Percentiles rank a stretch among this genome's conserved stretches.
Evolutionary conservation across 495 filamentous ascomycete genomes (phyloP).

Genomic region (Hypomontagnella monticulosa): DNA sequence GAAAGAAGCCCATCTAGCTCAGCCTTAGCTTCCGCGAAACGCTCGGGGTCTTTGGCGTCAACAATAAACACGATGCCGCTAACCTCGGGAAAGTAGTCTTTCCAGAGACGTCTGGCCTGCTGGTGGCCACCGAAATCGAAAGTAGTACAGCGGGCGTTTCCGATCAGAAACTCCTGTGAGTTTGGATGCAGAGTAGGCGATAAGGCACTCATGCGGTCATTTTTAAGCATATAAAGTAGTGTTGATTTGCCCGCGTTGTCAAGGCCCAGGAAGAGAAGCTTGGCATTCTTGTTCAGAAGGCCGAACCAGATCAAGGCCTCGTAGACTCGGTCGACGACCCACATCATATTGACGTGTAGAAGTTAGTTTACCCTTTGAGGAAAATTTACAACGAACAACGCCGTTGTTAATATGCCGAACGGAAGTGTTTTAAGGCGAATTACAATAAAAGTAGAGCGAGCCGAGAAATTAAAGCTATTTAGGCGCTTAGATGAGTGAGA

Average conservation of each 20-base stretch:
- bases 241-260: constrained; percentile 28
- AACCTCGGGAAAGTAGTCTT: constrained; percentile 6
- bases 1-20: constrained; percentile 14
- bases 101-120: constrained; percentile 9
- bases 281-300: constrained; percentile 2
- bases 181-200: constrained; percentile 9
- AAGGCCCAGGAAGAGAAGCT: constrained; percentile 19
- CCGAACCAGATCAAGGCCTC: not conserved
- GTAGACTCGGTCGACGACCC: constrained; percentile 1
- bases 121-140: constrained; percentile 15
- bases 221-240: not conserved
- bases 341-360: not conserved
- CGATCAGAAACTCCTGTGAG: constrained; percentile 8
- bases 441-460: too few species aligned
- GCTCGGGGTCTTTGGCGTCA: constrained; percentile 13
- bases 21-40: constrained; percentile 9
- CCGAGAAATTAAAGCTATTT: too few species aligned
- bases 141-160: not conserved
- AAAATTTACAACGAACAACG: too few species aligned
- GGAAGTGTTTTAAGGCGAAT: too few species aligned
- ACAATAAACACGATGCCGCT: constrained; percentile 20
- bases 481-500: too few species aligned
- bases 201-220: not conserved
- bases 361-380: too few species aligned
- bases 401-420: too few species aligned